A percentile compares a stretch with the other conserved stretches of the same genome.
These are phyloP conservation scores for Inonotus hispidus DNA, from an alignment of 1,284 basidiomycete genomes.

Conservation along the genomic window DNA sequence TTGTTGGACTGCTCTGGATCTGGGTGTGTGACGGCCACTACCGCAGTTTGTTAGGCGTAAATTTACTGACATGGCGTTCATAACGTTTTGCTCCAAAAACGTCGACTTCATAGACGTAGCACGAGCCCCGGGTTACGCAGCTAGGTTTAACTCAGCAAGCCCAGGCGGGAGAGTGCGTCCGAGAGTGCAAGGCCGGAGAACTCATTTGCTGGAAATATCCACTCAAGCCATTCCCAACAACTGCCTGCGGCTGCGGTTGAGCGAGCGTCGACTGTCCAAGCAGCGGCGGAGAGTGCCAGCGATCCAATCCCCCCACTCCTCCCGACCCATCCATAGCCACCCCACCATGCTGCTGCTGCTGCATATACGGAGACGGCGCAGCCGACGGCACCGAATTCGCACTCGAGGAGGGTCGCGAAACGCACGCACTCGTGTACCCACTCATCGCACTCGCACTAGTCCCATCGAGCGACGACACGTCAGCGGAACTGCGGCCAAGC, in stretches of 20 bases:
- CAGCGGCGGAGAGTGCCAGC: conserved; percentile 10
- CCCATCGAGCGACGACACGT: neutral
- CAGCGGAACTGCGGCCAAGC: neutral
- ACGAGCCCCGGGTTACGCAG: neutral
- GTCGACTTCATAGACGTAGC: no score
- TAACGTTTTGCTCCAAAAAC: neutral
- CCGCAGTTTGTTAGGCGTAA: neutral
- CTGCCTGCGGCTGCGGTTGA: conserved; percentile 1
- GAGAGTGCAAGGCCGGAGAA: conserved; percentile 11
- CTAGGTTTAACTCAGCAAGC: neutral
- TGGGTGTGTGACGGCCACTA: no score
- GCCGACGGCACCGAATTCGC: conserved; percentile 7
- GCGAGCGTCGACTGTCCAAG: conserved; percentile 9
- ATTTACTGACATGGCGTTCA: neutral
- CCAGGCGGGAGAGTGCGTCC: conserved; percentile 12
- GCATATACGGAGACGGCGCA: conserved; percentile 12
- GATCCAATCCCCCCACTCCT: neutral
- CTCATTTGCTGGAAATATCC: conserved; percentile 3
- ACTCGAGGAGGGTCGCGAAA: conserved; percentile 16
- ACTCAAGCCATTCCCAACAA: neutral
- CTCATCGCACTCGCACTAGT: neutral
- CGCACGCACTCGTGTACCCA: neutral
- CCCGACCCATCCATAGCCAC: neutral
- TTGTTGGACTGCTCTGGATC: neutral
- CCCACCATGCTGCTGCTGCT: no score